Conservation (phyloP, 768 basidiomycete genomes). For the Jaapia argillacea region DNA sequence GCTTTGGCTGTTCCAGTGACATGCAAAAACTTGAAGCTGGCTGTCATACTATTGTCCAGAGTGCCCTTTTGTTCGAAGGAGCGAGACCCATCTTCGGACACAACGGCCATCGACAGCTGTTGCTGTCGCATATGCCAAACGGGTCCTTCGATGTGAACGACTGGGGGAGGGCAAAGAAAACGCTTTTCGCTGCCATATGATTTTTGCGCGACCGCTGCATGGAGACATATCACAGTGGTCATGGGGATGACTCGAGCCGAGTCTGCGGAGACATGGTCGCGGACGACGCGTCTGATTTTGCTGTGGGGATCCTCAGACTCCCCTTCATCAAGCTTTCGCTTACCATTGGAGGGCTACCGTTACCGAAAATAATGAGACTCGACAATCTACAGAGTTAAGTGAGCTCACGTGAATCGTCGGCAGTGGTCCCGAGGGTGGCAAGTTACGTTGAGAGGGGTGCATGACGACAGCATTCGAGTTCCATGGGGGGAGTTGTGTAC, state of each 20-base stretch:
- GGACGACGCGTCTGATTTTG: slow-evolving; percentile 79
- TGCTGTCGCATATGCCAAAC: slow-evolving; percentile 76
- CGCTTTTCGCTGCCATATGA: slow-evolving; percentile 94
- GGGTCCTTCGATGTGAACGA: slow-evolving; percentile 88
- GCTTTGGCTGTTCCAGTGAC: slow-evolving; percentile 84
- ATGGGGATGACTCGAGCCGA: slow-evolving; percentile 71
- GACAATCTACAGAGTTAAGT: too few species aligned
- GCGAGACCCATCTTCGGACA: slow-evolving; percentile 75
- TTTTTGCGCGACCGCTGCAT: slow-evolving; percentile 92
- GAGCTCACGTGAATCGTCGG: too few species aligned
- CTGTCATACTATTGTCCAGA: slow-evolving; percentile 74
- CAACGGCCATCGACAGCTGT: slow-evolving; percentile 77
- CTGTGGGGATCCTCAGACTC: slow-evolving; percentile 53
- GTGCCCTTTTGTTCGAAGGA: slow-evolving; percentile 80
- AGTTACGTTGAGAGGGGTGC: too few species aligned
- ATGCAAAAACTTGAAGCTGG: slow-evolving; percentile 87
- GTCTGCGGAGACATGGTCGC: slow-evolving; percentile 73
- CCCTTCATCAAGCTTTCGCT: slow-evolving; percentile 67
- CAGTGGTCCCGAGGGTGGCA: too few species aligned
- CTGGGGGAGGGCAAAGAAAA: slow-evolving; percentile 87
- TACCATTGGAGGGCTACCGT: slow-evolving; percentile 30
- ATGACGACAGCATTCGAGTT: not conserved
- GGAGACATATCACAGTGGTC: slow-evolving; percentile 85
- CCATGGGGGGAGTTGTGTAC: slow-evolving; percentile 26
- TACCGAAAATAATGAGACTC: not conserved